phyloP scores from a whole-genome alignment of 495 filamentous ascomycete species.

The Podospora pseudoanserina region DNA sequence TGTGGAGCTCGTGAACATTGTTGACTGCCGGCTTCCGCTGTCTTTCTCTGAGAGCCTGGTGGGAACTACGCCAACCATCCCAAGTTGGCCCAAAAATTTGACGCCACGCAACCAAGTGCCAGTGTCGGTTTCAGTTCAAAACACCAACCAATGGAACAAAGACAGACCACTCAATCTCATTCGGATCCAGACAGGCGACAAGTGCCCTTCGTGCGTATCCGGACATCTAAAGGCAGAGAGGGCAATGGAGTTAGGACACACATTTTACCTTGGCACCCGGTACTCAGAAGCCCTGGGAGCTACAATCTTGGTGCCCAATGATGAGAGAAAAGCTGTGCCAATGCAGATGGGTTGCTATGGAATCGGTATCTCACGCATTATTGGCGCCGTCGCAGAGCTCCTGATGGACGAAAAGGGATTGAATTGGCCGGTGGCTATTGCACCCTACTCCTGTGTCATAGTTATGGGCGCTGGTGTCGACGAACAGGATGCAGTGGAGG shows the following conservation, averaged over 20 bases:
- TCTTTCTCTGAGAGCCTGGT: conserved; percentile 9
- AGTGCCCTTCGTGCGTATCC: conserved; percentile 63
- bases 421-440: conserved; percentile 83
- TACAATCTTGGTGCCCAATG: conserved; percentile 42
- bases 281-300: conserved; percentile 76
- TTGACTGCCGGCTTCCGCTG: conserved; percentile 41
- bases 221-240: conserved; percentile 63
- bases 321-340: conserved; percentile 35
- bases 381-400: conserved; percentile 75
- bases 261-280: conserved; percentile 86
- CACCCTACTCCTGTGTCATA: conserved; percentile 78
- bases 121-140: background rate
- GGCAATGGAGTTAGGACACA: conserved; percentile 89
- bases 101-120: conserved; percentile 1
- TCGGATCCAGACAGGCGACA: conserved; percentile 62
- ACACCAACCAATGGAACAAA: conserved; percentile 3
- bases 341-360: conserved; percentile 97
- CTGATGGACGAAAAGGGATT: conserved; percentile 71
- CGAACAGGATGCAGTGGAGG: conserved; percentile 46
- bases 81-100: conserved; percentile 26
- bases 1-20: conserved; percentile 47
- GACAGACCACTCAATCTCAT: conserved; percentile 53
- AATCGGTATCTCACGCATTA: conserved; percentile 87
- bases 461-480: conserved; percentile 52
- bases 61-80: background rate